These are phyloP conservation scores for Hypericum androsaemum DNA, from an alignment of 345 rosid species.

Conservation along the genomic window DNA sequence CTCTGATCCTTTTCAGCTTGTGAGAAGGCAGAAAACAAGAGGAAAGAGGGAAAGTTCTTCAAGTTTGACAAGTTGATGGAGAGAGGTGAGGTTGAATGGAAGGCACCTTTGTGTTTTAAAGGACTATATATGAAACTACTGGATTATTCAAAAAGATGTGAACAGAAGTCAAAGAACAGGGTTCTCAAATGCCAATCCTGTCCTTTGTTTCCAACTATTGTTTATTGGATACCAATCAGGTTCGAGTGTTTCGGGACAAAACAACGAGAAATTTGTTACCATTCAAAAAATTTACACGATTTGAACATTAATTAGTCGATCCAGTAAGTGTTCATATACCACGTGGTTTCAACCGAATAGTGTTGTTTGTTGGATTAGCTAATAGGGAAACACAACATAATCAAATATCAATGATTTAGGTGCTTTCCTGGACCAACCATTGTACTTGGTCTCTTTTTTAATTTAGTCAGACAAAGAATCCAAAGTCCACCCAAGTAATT, in stretches of 20 bases:
- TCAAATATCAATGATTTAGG: neutral
- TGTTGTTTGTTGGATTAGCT: too few relatives aligned
- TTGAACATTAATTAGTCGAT: too few relatives aligned
- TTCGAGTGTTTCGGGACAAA: too few relatives aligned
- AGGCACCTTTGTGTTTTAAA: slow-evolving; percentile 8
- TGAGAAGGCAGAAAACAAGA: too few relatives aligned
- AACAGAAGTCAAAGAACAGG: slow-evolving; percentile 32
- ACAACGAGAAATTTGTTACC: too few relatives aligned
- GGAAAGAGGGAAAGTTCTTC: neutral
- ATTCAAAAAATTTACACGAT: too few relatives aligned
- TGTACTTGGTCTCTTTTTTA: neutral
- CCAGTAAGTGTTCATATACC: too few relatives aligned
- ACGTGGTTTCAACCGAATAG: too few relatives aligned
- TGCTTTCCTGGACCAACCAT: slow-evolving; percentile 8
- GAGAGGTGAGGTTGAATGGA: neutral
- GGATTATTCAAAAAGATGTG: too few relatives aligned
- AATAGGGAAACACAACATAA: too few relatives aligned
- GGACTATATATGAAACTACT: too few relatives aligned
- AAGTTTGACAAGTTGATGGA: slow-evolving; percentile 2
- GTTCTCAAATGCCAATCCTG: slow-evolving; percentile 16
- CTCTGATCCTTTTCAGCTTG: neutral
- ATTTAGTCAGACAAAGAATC: slow-evolving; percentile 14
- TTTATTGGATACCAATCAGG: neutral
- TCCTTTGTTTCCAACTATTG: neutral
- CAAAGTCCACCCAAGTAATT: slow-evolving; percentile 12